Evolutionary conservation across 805 yeast genomes (phyloP).

Genomic region (Ogataea nonfermentans): DNA sequence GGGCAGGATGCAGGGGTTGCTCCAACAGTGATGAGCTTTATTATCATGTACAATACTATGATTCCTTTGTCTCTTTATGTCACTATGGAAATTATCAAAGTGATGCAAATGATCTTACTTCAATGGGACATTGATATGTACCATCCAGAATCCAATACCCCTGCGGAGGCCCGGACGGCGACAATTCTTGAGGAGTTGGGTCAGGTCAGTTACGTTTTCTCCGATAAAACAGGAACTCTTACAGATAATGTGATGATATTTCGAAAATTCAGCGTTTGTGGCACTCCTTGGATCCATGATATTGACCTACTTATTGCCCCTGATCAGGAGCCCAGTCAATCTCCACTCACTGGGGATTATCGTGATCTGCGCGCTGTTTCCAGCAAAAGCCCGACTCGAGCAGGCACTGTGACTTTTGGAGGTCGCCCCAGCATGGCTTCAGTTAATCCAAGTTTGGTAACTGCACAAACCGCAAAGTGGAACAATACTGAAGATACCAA

Average conservation of each 20-base stretch:
- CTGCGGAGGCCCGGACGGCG: conserved; percentile 93
- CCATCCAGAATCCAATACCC: conserved; percentile 77
- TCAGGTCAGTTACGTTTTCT: conserved; percentile 90
- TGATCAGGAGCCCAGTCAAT: conserved; percentile 18
- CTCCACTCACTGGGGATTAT: conserved; percentile 3
- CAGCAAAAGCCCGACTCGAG: conserved; percentile 11
- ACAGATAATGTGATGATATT: conserved; percentile 95
- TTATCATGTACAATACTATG: conserved; percentile 95
- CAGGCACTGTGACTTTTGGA: conserved; percentile 30
- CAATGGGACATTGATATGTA: conserved; percentile 96
- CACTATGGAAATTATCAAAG: conserved; percentile 93
- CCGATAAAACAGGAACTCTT: conserved; percentile 96
- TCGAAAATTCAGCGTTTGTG: conserved; percentile 82
- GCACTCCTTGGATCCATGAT: conserved; percentile 87
- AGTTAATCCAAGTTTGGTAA: conserved; percentile 23
- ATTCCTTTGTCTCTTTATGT: conserved; percentile 94
- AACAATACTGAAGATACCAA: conserved; percentile 5
- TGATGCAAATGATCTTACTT: conserved; percentile 75
- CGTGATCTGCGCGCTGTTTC: not conserved
- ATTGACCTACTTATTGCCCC: conserved; percentile 43
- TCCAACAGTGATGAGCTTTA: conserved; percentile 90
- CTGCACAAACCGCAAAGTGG: conserved; percentile 44
- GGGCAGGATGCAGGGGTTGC: conserved; percentile 79
- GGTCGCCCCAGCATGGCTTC: conserved; percentile 63
- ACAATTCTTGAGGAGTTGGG: conserved; percentile 95